Evolutionary conservation across 2,329 filamentous ascomycete genomes (phyloP).

Genomic region (Fusarium torreyae): DNA sequence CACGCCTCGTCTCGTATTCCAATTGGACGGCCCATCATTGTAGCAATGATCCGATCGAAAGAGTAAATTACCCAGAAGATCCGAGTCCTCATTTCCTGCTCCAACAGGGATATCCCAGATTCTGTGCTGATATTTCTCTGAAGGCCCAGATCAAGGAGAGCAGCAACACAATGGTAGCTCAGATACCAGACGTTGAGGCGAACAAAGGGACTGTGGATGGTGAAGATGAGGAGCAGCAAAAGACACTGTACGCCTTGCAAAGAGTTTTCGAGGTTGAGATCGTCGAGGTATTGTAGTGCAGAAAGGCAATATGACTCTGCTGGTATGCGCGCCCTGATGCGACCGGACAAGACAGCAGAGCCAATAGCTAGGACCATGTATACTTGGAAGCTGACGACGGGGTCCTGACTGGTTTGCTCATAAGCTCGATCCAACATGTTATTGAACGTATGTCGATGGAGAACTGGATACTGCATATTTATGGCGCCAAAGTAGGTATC

Average conservation of each 20-base stretch:
- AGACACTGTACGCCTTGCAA: constrained; percentile 65
- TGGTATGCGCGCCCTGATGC: constrained; percentile 60
- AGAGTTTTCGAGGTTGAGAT: constrained; percentile 64
- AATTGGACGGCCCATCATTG: constrained; percentile 70
- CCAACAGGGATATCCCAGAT: constrained; percentile 61
- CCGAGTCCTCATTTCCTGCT: constrained; percentile 68
- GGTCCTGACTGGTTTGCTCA: constrained; percentile 44
- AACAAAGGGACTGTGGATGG: constrained; percentile 65
- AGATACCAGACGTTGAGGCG: constrained; percentile 68
- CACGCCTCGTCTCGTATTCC: constrained; percentile 69
- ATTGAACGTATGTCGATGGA: constrained; percentile 62
- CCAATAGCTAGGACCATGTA: constrained; percentile 69
- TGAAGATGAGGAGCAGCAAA: constrained; percentile 63
- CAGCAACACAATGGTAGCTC: constrained; percentile 69
- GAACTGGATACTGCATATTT: constrained; percentile 65
- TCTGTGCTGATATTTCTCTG: constrained; percentile 64
- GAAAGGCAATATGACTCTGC: constrained; percentile 65
- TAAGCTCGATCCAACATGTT: constrained; percentile 59
- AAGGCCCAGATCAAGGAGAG: constrained; percentile 65
- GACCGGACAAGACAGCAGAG: constrained; percentile 61
- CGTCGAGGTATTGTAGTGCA: constrained; percentile 63
- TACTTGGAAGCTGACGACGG: constrained; percentile 61
- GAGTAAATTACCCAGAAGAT: constrained; percentile 70
- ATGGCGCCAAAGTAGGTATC: constrained; percentile 65
- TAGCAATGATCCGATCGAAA: constrained; percentile 66